Conservation (phyloP, 345 rosid species). For the Eucalyptus tenuipes region DNA sequence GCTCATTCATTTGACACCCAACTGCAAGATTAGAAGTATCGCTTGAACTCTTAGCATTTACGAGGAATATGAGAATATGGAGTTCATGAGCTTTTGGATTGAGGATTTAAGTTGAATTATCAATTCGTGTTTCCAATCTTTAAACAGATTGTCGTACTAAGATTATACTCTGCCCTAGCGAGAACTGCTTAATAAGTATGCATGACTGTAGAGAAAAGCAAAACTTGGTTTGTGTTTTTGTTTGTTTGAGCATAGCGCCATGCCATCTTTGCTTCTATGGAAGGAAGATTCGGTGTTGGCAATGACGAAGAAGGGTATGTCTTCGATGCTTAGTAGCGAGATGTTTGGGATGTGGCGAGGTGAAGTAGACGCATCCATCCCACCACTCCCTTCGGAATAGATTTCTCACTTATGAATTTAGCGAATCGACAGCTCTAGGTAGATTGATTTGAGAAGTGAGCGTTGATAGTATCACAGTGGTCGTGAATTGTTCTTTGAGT, state of each 20-base stretch:
- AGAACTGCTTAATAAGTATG: neutral
- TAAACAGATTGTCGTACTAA: neutral
- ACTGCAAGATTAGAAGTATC: neutral
- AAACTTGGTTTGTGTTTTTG: neutral
- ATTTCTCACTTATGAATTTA: neutral
- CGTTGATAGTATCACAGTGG: accelerated
- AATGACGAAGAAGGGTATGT: neutral
- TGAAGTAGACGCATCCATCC: neutral
- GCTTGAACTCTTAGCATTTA: neutral
- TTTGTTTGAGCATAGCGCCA: neutral
- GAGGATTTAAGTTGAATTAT: neutral
- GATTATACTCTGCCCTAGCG: neutral
- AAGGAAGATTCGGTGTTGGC: neutral
- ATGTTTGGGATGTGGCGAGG: neutral
- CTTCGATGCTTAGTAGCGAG: neutral
- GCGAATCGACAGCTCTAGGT: neutral
- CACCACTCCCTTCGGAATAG: neutral
- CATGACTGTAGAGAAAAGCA: neutral
- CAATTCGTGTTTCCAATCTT: neutral
- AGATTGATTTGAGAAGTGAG: neutral
- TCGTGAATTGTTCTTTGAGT: neutral
- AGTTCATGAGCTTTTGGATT: neutral
- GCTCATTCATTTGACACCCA: neutral
- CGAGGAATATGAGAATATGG: neutral
- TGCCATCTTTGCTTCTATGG: neutral